Evolutionary conservation across 2,329 filamentous ascomycete species (phyloP), one percentile per base, ranked within the genome.

Genomic region (Didymellaceae sp.): DNA sequence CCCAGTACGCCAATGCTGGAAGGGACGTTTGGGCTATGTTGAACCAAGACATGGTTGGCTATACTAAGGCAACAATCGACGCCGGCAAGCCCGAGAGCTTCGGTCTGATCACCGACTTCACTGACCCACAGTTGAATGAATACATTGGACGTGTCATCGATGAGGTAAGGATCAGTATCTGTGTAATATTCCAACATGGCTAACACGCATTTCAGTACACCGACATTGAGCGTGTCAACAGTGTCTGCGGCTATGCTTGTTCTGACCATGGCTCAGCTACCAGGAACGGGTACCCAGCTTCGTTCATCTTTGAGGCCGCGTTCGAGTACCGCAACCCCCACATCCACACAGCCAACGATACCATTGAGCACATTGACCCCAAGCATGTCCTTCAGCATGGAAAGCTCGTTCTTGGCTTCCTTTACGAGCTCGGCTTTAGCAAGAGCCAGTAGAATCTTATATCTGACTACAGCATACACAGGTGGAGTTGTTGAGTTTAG

Each of bases 11-110:
- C 73, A 84, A 85, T 67, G 74, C 82, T n/a, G 81, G 82, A 10
- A 82, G 86, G 24, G 86, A 91, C 57, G 82, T 97, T 71, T 94
- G 92, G 78, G 92, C 92, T 18, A 97, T 97, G 92, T 82, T 97
- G 47, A 92, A 97, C 77, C 93, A 97, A 75, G 93, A 97, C 74
- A 97, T 97, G 93, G 66, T 65, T 1, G 93, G 93, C 6, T 97
- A 88, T 69, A 26, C 34, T 1, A 46, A 46, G 34, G 82, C 90
- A 2, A 84, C 91, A 71, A 86, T 89, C 1, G 91, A 91, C 37
- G 80, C 88, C 5, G 43, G 43, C 28, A 81, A 84, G 5, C 43
- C 35, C 11, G 92, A 96, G 79, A 87, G 85, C 35, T 89, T 97
- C 6, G 93, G 92, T 20, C 88, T 97, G 30, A 96, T 97, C 65